phyloP scores from a whole-genome alignment of 148 eudicot species.

The Spergularia marina region DNA sequence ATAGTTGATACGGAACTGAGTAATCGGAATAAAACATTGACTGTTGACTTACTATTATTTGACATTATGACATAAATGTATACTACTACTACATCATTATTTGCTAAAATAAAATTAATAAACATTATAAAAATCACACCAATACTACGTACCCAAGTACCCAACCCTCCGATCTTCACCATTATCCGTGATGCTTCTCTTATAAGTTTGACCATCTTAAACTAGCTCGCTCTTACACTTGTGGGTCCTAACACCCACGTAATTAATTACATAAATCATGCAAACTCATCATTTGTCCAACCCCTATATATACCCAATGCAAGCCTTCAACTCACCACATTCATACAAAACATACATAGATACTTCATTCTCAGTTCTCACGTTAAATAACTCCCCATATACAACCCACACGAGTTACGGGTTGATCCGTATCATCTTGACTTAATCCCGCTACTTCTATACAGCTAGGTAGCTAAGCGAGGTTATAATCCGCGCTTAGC shows the following conservation, averaged over 20 bases:
- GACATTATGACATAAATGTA: too few relatives aligned
- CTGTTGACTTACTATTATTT: slow-evolving; percentile 15
- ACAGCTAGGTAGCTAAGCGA: too few relatives aligned
- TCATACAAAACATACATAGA: background rate
- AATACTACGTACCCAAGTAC: background rate
- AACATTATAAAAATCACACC: background rate
- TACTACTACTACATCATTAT: too few relatives aligned
- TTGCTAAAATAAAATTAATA: too few relatives aligned
- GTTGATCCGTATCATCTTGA: background rate
- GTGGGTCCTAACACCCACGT: slow-evolving; percentile 4
- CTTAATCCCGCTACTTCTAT: background rate
- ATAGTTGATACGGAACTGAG: too few relatives aligned
- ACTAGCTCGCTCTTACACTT: background rate
- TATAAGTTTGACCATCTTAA: slow-evolving; percentile 14
- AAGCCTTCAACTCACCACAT: background rate
- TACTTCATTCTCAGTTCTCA: background rate
- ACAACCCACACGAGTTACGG: background rate
- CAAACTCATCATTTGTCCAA: background rate
- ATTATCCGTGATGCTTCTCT: background rate
- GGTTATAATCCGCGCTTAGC: too few relatives aligned
- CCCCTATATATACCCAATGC: slow-evolving; percentile 17
- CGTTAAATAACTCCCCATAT: too few relatives aligned
- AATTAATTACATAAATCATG: background rate
- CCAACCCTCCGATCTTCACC: background rate
- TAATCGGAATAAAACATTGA: slow-evolving; percentile 8